Evolutionary conservation across 2,329 filamentous ascomycete species (phyloP), one percentile per base, ranked within the genome.

Genomic region (Trichoderma aggressivum): DNA sequence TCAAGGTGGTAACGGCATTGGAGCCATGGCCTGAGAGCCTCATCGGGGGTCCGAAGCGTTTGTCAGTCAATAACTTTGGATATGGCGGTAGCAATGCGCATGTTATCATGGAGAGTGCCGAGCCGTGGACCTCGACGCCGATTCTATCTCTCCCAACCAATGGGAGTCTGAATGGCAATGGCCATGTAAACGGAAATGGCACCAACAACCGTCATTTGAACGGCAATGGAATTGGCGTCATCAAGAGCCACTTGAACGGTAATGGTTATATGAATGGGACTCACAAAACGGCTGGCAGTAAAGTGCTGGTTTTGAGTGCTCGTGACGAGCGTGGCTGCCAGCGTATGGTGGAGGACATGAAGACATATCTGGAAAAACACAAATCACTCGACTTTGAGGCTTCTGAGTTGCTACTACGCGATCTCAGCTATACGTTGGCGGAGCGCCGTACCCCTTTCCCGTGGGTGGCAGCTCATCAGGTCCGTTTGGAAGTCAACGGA

Each of bases 11-110:
- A 2, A 64, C 74, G 18, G n/a, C 34, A 7, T 68, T 73, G 21
- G 70, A 55, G 21, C 67, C 75, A 14, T 69, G 56, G 65, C 39
- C 78, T 75, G 43, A 50, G n/a, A 50, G 43, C 2, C 43, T 50
- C 2, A 28, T 28, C 1, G 73, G 70, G 12, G 36, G 64, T 1
- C 63, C 47, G 1, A 59, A 68, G 6, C 72, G 77, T 2, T 75
- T 71, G 7, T 77, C 75, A 36, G 73, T 80, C 55, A 80, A 80
- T 71, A 76, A 76, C 21, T 85, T 85, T 62, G 84, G 84, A 1
- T 64, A 50, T 60, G 71, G 71, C 10, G 71, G 71, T 1, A 65
- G 66, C 11, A 72, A 72, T 47, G 43, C 71, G 14, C 71, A 72
- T 34, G 47, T 50, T 26, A 72, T 73, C 7, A 16, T 73, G 10